Base-by-base conservation (phyloP, 352 stramenopile genomes). In the Phytophthora citrophthora region DNA sequence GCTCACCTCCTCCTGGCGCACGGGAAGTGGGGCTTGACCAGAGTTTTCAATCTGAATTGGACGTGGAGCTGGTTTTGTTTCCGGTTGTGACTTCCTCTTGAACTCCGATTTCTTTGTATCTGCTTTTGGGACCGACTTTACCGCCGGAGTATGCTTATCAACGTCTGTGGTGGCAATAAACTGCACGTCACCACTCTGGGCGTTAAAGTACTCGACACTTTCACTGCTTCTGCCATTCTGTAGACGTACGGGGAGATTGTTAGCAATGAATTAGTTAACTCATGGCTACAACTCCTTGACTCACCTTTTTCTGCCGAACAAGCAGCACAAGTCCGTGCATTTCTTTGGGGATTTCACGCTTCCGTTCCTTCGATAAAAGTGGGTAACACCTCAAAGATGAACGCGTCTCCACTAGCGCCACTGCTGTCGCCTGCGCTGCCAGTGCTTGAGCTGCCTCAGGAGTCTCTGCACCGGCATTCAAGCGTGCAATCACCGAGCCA, bases 171-270 rank as follows among this genome's bases (percentile, higher is more conserved):
- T 24, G 18, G 61, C 7, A 43, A 63, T 68, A 61, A 82, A 88
- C 5, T 38, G 6, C 18, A 89, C 40, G 0, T 26, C 44, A n/a
- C 59, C 45, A 12, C 70, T 56, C 8, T 53, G 16, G 8, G 77
- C 63, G 38, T 79, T 75, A 39, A 93, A 91, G 59, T 74, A 90
- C 46, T 91, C 81, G n/a, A 90, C 51, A 18, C 68, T 86, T 49
- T 93, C 81, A 20, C 70, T 91, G 15, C 75, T 83, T 48, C 73
- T 72, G 1, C 81, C 80, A 45, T 91, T 90, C 84, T 93, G 54
- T n/a, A 57, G 8, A n/a, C 5, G 29, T 36, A 38, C 12, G 52
- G 15, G 20, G 24, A 46, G 54, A 54, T 29, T 3, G 39, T 66
- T 34, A 79, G 48, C 31, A 24, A 20, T 20, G 20, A 20, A 20